These are phyloP conservation scores for Xerocomellus intermedius DNA, from an alignment of 768 basidiomycete species.

Conservation along the genomic window DNA sequence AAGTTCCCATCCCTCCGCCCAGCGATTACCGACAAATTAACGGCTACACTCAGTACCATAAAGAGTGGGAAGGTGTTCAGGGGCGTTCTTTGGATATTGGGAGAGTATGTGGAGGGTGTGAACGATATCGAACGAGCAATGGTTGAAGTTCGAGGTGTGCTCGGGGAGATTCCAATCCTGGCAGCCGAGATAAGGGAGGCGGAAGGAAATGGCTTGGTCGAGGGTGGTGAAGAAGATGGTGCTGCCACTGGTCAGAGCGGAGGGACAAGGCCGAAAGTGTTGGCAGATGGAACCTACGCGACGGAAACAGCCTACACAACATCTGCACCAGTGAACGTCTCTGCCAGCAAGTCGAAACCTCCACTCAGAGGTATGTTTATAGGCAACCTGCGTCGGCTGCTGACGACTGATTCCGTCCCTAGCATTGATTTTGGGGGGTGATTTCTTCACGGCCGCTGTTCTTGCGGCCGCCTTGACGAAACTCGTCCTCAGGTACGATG, in stretches of 20 bases:
- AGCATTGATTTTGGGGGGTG: slow-evolving; percentile 90
- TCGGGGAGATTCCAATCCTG: slow-evolving; percentile 97
- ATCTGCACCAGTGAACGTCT: slow-evolving; percentile 58
- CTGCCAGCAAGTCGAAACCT: slow-evolving; percentile 89
- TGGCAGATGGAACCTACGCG: slow-evolving; percentile 97
- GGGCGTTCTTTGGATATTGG: slow-evolving; percentile 96
- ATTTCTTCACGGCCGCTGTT: slow-evolving; percentile 95
- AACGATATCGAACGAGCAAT: slow-evolving; percentile 71
- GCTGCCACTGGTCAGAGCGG: slow-evolving; percentile 37
- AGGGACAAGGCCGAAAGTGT: slow-evolving; percentile 66
- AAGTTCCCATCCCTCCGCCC: slow-evolving; percentile 88
- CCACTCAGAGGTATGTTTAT: slow-evolving; percentile 69
- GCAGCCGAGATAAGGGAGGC: slow-evolving; percentile 86
- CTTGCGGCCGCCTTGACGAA: slow-evolving; percentile 90
- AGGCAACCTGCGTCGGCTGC: not conserved
- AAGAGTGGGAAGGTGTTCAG: slow-evolving; percentile 97
- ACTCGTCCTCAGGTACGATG: slow-evolving; percentile 73
- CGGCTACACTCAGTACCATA: slow-evolving; percentile 77
- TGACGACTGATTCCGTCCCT: not conserved
- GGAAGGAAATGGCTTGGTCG: slow-evolving; percentile 47
- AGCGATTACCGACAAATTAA: slow-evolving; percentile 83
- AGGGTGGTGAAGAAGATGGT: slow-evolving; percentile 45
- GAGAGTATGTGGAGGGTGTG: slow-evolving; percentile 80
- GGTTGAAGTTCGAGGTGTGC: slow-evolving; percentile 74
- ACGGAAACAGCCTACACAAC: slow-evolving; percentile 89